Base-by-base conservation (phyloP, 768 basidiomycete species). In the Boletus rubescentipes region DNA sequence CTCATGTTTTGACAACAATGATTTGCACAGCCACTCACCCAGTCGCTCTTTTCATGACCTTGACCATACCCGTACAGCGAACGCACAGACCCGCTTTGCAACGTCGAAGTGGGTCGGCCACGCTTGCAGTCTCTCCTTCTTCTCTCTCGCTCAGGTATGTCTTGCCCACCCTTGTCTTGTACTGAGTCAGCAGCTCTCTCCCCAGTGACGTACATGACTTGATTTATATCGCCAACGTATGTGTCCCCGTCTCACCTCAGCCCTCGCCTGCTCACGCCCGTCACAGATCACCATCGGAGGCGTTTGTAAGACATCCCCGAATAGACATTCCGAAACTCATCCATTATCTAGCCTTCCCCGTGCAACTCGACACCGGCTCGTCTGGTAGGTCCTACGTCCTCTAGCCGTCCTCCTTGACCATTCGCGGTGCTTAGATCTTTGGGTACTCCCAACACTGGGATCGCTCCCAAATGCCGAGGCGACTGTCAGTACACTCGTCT, bases 321-420 rank as follows among this genome's bases (percentile, higher is more conserved):
- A 0, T 9, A 3, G 11, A 2, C 8, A 32, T 16, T 16, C 21
- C 9, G 23, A 31, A 31, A 21, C 51, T 57, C 43, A 67, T 15
- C 14, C 37, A 7, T 30, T 23, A 15, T 26, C 2, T 57, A 92
- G 90, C 76, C 15, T 89, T 86, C 68, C 72, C 79, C 45, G 81
- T 91, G 14, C 91, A 93, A 67, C 73, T 93, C 44, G 91, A 93
- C 71, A 91, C 90, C 2, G 91, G 91, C 56, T 92, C 90, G 10
- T 72, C 68, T 46, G 66, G 64, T 72, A 46, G 5, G 54, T 50
- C 38, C 1, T 32, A 4, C 2, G 4, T 18, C 31, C 9, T 14
- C 16, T 10, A 1, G 4, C 12, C 23, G 15, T 14, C 34, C 15
- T 26, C 35, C 10, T 37, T 54, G 34, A 38, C 42, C 26, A 9